A percentile compares a stretch with the other conserved stretches of the same genome.
phyloP scores from a whole-genome alignment of 441 rosid genomes.

The Geranium incanum region DNA sequence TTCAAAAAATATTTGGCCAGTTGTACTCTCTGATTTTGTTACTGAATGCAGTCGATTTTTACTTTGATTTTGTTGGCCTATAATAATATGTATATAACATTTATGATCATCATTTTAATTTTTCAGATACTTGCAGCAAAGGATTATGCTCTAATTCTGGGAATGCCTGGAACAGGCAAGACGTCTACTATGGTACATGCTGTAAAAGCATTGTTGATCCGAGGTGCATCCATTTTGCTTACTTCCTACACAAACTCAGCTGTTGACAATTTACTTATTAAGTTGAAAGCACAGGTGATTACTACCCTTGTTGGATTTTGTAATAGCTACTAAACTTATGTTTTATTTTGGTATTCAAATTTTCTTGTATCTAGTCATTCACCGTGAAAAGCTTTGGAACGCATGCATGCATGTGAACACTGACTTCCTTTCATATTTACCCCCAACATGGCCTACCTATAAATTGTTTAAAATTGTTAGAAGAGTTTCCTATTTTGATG shows the following conservation, averaged over 20 bases:
- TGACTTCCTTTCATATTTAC: background rate
- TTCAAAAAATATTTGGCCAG: background rate
- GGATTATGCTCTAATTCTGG: slow-evolving; percentile 89
- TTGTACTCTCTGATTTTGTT: slow-evolving; percentile 4
- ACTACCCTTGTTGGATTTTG: slow-evolving; percentile 18
- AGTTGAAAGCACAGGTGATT: slow-evolving; percentile 89
- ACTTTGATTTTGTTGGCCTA: background rate
- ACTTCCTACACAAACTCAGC: slow-evolving; percentile 99
- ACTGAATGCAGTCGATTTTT: slow-evolving; percentile 8
- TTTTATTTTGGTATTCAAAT: background rate
- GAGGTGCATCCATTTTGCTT: slow-evolving; percentile 90
- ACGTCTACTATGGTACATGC: slow-evolving; percentile 96
- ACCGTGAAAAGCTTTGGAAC: background rate
- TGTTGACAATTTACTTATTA: slow-evolving; percentile 89
- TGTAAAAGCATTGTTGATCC: slow-evolving; percentile 84
- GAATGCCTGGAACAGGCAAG: slow-evolving; percentile 99
- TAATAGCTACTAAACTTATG: background rate
- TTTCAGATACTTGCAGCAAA: slow-evolving; percentile 87
- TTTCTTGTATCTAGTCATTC: background rate
- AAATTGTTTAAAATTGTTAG: background rate
- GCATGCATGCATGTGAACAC: slow-evolving; percentile 4
- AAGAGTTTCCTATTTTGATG: too few species aligned
- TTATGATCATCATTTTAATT: slow-evolving; percentile 11
- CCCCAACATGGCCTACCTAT: background rate
- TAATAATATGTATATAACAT: background rate